Evolutionary conservation across 2,329 filamentous ascomycete genomes (phyloP), one percentile per base, ranked within the genome.

Genomic region (Fusarium papillatum): DNA sequence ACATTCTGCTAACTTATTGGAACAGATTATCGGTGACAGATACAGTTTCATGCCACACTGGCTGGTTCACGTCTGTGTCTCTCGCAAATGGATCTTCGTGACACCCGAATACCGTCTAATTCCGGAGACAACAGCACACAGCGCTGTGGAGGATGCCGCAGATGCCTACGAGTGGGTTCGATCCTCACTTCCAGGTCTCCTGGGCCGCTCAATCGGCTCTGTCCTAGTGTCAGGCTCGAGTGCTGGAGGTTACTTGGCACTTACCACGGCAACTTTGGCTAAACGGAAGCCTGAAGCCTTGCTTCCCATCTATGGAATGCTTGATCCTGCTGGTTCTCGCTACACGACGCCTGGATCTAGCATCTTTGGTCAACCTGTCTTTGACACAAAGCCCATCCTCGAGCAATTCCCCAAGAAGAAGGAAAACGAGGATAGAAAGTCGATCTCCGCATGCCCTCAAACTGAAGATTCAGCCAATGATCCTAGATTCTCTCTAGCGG

Each of bases 11-110:
- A 13, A 78, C 13, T n/a, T n/a, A 8, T 1, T 2, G 3, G 4
- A 7, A 26, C 5, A 79, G 75, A 69, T 79, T 22, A 57, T 79
- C 1, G 77, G 77, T 4, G 77, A 79, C 8, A 69, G 77, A 43
- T 72, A 77, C 17, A 76, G 77, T 3, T 79, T 74, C 11, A 10
- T 75, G 14, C 77, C 77, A 2, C 57, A 70, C 46, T 79, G 77
- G 77, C 72, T 77, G 4, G 22, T 79, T 29, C 70, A 79, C 17
- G 72, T 70, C 2, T 70, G 60, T 4, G 65, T 59, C 10, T 66
- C 74, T 38, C 72, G 77, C 10, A 79, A 70, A 66, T 79, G 77
- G 77, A 70, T 78, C 29, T 79, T 79, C 5, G 74, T 79, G 1
- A 77, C 70, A 2, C 77, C 77, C 2, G 77, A 79, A 34, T 79